Evolutionary conservation across 1,139 yeast genomes (phyloP).

Genomic region (Hansenula anomala): DNA sequence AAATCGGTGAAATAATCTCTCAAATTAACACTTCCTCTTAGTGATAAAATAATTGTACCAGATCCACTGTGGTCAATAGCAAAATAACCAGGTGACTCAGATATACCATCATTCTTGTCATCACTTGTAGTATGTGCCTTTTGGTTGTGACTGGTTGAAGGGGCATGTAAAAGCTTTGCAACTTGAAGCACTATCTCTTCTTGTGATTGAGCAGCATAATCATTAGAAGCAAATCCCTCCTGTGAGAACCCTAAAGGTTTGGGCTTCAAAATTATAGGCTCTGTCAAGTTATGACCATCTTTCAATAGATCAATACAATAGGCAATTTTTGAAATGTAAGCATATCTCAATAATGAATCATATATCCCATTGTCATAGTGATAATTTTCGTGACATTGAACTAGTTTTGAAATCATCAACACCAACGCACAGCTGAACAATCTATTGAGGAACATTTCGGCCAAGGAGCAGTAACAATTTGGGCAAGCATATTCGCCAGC

Average conservation of each 20-base stretch:
- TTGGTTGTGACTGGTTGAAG: not conserved
- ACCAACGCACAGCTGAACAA: not conserved
- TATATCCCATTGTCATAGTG: constrained; percentile 9
- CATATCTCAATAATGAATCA: constrained; percentile 11
- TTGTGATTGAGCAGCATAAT: constrained; percentile 5
- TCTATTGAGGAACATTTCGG: too few species aligned
- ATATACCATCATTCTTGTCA: not conserved
- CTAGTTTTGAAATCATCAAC: constrained; percentile 1
- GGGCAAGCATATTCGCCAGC: too few species aligned
- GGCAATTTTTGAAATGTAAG: constrained; percentile 15
- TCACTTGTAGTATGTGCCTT: not conserved
- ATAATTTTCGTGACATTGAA: too few species aligned
- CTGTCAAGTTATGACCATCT: constrained; percentile 8
- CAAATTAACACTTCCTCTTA: constrained; percentile 53
- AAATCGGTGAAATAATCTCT: constrained; percentile 56
- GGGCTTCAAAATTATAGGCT: constrained; percentile 13
- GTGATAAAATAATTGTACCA: constrained; percentile 37
- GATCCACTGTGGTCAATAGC: constrained; percentile 36
- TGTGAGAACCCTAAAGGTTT: constrained; percentile 12
- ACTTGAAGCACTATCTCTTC: constrained; percentile 8
- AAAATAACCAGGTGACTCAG: constrained; percentile 30
- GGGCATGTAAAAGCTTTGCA: constrained; percentile 10
- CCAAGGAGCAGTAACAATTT: too few species aligned
- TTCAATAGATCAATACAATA: constrained; percentile 15
- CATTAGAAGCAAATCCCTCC: constrained; percentile 6